A percentile compares a stretch with the other conserved stretches of the same genome.
These are phyloP conservation scores for Bipolaris victoriae DNA, from an alignment of 2,329 filamentous ascomycete genomes.

Conservation along the genomic window DNA sequence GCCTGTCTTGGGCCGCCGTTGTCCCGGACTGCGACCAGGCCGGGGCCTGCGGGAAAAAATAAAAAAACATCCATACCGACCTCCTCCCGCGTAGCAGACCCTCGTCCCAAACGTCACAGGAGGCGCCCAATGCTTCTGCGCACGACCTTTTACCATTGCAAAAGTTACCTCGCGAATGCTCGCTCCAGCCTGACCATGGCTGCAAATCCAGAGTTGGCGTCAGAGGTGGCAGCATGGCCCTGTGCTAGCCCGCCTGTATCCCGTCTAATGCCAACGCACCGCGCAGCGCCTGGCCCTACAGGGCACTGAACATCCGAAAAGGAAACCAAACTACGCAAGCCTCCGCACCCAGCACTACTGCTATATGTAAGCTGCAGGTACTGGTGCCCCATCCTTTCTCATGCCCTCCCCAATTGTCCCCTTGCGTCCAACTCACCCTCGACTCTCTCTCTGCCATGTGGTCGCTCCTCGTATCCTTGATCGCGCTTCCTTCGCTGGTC, in stretches of 20 bases:
- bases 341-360: slow-evolving; percentile 12
- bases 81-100: slow-evolving; percentile 15
- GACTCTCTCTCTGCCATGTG: slow-evolving; percentile 19
- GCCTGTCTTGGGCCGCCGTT: no score
- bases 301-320: slow-evolving; percentile 9
- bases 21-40: background rate
- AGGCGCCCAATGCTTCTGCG: slow-evolving; percentile 35
- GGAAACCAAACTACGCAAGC: slow-evolving; percentile 17
- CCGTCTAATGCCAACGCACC: slow-evolving; percentile 43
- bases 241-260: slow-evolving; percentile 27
- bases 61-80: slow-evolving; percentile 18
- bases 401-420: slow-evolving; percentile 11
- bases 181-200: slow-evolving; percentile 29
- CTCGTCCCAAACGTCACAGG: slow-evolving; percentile 36
- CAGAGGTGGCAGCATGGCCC: slow-evolving; percentile 31
- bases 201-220: slow-evolving; percentile 33
- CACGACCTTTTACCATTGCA: slow-evolving; percentile 29
- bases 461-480: slow-evolving; percentile 30
- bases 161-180: slow-evolving; percentile 27
- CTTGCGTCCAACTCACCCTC: background rate
- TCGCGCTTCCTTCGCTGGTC: slow-evolving; percentile 32
- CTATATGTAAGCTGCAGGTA: slow-evolving; percentile 30
- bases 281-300: slow-evolving; percentile 41
- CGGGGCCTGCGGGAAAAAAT: slow-evolving; percentile 15
- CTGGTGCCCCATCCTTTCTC: slow-evolving; percentile 28